phyloP scores from a whole-genome alignment of 805 yeast species.

The Wickerhamiella shivajii region DNA sequence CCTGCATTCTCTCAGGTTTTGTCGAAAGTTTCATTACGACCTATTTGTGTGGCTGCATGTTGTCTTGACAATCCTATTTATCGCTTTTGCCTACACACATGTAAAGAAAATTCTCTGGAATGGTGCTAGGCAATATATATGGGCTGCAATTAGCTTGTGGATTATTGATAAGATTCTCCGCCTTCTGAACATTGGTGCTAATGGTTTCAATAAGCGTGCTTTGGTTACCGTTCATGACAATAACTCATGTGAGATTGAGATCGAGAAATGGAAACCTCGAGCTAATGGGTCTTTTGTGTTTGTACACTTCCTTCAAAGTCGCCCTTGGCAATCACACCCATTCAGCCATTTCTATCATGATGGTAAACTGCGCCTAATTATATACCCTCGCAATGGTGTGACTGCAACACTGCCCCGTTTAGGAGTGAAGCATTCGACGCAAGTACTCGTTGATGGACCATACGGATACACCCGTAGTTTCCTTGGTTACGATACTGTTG shows the following conservation, averaged over 20 bases:
- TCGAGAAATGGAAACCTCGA: constrained; percentile 15
- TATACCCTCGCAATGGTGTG: constrained; percentile 12
- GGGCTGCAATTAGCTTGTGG: constrained; percentile 41
- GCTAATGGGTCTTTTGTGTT: constrained; percentile 43
- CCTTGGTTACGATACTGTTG: constrained; percentile 27
- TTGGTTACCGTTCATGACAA: constrained; percentile 13
- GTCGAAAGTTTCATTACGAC: constrained; percentile 3
- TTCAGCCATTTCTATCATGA: constrained; percentile 35
- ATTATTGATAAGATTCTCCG: constrained; percentile 46
- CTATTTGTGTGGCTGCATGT: constrained; percentile 1
- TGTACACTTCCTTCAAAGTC: constrained; percentile 34
- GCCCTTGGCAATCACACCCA: constrained; percentile 62
- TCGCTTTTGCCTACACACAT: constrained; percentile 26
- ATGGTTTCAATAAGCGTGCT: constrained; percentile 32
- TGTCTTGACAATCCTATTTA: not conserved
- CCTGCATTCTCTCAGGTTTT: not conserved
- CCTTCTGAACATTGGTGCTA: constrained; percentile 34
- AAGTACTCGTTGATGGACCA: constrained; percentile 43
- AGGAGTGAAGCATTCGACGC: constrained; percentile 18
- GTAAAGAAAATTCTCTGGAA: constrained; percentile 14
- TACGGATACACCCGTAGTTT: constrained; percentile 30
- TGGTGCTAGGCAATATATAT: constrained; percentile 7
- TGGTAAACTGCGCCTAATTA: constrained; percentile 8
- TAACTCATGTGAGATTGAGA: constrained; percentile 24
- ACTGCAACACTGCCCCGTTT: constrained; percentile 9